Conservation (phyloP, 169 alveolate species). For the Plasmodium knowlesi region DNA sequence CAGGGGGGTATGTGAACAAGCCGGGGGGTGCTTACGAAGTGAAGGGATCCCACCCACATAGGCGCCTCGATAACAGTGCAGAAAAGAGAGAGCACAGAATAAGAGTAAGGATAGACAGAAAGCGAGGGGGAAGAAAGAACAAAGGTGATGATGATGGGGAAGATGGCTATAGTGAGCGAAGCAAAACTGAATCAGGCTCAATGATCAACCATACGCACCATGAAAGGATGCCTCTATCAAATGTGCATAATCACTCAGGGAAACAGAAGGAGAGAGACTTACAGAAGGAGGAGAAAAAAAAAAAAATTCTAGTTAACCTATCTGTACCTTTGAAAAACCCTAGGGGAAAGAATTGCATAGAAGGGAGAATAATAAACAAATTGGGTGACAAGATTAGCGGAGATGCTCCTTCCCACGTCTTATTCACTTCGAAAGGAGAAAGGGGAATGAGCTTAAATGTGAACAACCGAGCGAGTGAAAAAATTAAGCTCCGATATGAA, state of each 20-base stretch:
- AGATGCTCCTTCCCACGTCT: background rate
- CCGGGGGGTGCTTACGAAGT: background rate
- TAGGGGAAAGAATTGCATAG: background rate
- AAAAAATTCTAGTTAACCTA: background rate
- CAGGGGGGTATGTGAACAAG: background rate
- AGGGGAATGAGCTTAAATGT: background rate
- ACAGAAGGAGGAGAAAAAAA: background rate
- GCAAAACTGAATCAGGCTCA: background rate
- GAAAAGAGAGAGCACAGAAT: background rate
- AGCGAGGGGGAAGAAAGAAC: background rate
- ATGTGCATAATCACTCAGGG: background rate
- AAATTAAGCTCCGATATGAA: background rate
- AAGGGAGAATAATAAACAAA: background rate
- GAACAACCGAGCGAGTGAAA: background rate
- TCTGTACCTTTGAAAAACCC: background rate
- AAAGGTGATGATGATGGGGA: background rate
- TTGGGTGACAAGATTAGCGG: background rate
- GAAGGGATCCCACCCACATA: background rate
- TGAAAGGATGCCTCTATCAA: background rate
- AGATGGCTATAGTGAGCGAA: background rate
- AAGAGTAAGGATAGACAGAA: background rate
- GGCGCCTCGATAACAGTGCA: background rate
- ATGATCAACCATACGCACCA: background rate
- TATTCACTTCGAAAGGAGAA: background rate
- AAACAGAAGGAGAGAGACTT: background rate